These are phyloP conservation scores for Quercus lobata DNA, from an alignment of 331 rosid genomes.

Conservation along the genomic window DNA sequence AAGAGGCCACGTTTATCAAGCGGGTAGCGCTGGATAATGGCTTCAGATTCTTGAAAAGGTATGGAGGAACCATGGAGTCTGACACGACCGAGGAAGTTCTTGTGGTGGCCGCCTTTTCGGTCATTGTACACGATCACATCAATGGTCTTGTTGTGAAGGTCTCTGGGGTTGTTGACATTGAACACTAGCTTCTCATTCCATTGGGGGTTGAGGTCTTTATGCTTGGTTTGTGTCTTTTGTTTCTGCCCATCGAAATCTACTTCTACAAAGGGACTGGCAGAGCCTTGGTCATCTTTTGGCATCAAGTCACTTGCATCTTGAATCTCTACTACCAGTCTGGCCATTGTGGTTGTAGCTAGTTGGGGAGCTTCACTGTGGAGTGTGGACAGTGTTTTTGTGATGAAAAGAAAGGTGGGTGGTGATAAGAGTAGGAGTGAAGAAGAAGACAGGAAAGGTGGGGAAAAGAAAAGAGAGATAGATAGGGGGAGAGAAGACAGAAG, in stretches of 20 bases:
- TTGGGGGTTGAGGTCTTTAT: conserved; percentile 61
- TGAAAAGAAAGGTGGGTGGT: conserved; percentile 3
- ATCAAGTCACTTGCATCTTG: conserved; percentile 67
- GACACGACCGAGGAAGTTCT: conserved; percentile 75
- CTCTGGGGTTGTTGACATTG: conserved; percentile 34
- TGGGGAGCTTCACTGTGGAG: background rate
- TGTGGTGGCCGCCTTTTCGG: conserved; percentile 27
- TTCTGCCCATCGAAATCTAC: conserved; percentile 50
- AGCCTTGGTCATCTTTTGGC: conserved; percentile 79
- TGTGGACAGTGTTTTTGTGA: background rate
- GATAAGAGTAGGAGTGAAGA: conserved; percentile 22
- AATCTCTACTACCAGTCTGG: conserved; percentile 69
- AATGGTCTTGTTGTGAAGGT: conserved; percentile 54
- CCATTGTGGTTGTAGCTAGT: conserved; percentile 20
- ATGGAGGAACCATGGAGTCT: conserved; percentile 59
- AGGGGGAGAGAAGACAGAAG: background rate
- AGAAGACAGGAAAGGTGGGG: conserved; percentile 1
- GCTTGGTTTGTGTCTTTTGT: conserved; percentile 60
- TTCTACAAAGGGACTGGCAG: conserved; percentile 78
- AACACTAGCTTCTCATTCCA: conserved; percentile 78
- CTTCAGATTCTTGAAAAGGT: conserved; percentile 60
- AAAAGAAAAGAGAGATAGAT: background rate
- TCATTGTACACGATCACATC: conserved; percentile 58
- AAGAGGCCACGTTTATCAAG: conserved; percentile 75
- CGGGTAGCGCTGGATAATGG: conserved; percentile 66